A percentile compares a stretch with the other conserved stretches of the same genome.
phyloP scores from a whole-genome alignment of 2,329 filamentous ascomycete genomes.

The Colletotrichum tropicicola region DNA sequence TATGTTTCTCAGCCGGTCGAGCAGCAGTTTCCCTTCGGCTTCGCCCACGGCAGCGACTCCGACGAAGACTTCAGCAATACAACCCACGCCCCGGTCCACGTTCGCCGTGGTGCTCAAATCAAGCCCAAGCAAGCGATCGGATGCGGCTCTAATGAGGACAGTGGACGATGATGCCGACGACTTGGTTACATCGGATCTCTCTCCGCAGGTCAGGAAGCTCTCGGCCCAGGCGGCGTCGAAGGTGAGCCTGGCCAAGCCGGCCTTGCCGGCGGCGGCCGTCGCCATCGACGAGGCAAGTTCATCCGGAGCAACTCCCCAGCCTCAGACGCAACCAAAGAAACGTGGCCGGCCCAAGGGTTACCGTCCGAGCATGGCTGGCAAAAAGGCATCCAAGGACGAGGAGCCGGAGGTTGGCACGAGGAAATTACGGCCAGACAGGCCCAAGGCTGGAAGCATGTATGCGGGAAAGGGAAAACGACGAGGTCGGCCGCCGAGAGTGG shows the following conservation, averaged over 20 bases:
- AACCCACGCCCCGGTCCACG: constrained; percentile 10
- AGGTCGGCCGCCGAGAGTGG: constrained; percentile 51
- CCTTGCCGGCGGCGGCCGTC: constrained; percentile 1
- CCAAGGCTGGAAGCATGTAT: constrained; percentile 32
- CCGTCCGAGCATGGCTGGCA: constrained; percentile 8
- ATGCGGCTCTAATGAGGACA: neutral
- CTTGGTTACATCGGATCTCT: constrained; percentile 34
- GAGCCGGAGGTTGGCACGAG: constrained; percentile 26
- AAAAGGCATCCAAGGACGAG: constrained; percentile 21
- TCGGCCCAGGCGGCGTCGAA: constrained; percentile 16
- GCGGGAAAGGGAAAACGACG: constrained; percentile 50
- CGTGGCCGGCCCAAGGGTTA: constrained; percentile 60
- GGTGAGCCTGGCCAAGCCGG: constrained; percentile 28
- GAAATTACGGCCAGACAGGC: constrained; percentile 37
- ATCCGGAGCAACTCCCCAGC: neutral
- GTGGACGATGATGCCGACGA: constrained; percentile 27
- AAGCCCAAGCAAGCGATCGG: neutral
- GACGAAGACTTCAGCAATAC: constrained; percentile 3
- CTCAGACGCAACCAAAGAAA: constrained; percentile 34
- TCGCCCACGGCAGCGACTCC: neutral
- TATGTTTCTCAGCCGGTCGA: neutral
- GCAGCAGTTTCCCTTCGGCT: neutral
- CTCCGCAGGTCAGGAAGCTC: constrained; percentile 26
- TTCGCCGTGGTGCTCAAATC: constrained; percentile 26
- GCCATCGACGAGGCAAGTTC: neutral